Evolutionary conservation across 2,329 filamentous ascomycete species (phyloP), one percentile per base, ranked within the genome.

Genomic region (Aspergillus glaucus): DNA sequence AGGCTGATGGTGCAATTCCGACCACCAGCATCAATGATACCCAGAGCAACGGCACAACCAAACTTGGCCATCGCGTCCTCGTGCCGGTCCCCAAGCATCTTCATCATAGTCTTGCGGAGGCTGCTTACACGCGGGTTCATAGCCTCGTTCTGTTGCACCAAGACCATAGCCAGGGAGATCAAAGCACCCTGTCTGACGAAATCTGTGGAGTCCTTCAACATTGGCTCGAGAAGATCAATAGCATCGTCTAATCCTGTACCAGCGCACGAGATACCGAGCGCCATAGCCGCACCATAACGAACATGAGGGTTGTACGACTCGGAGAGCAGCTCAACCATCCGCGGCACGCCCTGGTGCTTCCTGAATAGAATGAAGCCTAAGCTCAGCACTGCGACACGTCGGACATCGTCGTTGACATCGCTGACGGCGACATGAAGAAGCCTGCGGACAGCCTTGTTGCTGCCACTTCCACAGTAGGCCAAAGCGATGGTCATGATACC

Each of bases 51-150:
- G 42, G 93, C 88, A 58, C 89, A 92, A 61, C 93, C 93, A 57
- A 98, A 98, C 70, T 98, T 98, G 65, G 93, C 94, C 92, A 98
- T 97, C 51, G 93, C 93, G 75, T 98, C 93, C 69, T 98, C 93
- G 60, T 98, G 93, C 46, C 93, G 86, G 68, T 98, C 93, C 36
- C 87, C 84, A 21, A 97, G 84, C 49, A 96, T 89, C 78, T 95
- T 97, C 75, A 89, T 86, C 53, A 98, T 81, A 3, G 88, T 91
- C 76, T 96, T 96, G 61, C 93, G 86, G 57, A 97, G 91, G 1
- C 85, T 81, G 19, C 84, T 82, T 43, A 96, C 92, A 77, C 97
- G 96, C 61, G 93, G 91, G 72, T 97, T 98, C 88, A 96, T 95
- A 24, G 86, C 86, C 72, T 98, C 93, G 62, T 97, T 98, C 69